A percentile compares a stretch with the other conserved stretches of the same genome.
phyloP scores from a whole-genome alignment of 192 early-diverging fungal species.

The Entrophospora sp. region DNA sequence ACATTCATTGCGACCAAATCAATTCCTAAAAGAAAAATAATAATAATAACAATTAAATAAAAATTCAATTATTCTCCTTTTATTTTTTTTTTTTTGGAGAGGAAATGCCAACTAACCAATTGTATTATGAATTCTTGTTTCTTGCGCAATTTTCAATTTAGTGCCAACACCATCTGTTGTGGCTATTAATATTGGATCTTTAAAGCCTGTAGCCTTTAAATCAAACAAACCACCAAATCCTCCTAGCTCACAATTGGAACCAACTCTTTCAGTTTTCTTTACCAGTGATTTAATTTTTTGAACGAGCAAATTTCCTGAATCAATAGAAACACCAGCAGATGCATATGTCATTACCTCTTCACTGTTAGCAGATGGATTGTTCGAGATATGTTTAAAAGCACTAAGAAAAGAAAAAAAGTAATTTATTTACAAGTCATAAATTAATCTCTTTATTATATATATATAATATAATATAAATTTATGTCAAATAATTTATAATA shows the following conservation, averaged over 20 bases:
- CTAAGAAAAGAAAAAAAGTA: slow-evolving; percentile 2
- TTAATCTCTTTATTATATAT: neutral
- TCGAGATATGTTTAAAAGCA: slow-evolving; percentile 35
- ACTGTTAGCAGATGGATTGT: slow-evolving; percentile 27
- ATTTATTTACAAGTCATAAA: neutral
- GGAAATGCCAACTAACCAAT: no score
- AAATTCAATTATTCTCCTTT: no score
- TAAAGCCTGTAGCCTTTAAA: slow-evolving; percentile 84
- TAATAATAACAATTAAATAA: neutral
- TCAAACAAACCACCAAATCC: slow-evolving; percentile 99
- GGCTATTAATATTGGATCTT: slow-evolving; percentile 90
- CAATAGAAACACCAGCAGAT: slow-evolving; percentile 92
- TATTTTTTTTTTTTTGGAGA: no score
- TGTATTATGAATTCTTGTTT: slow-evolving; percentile 76
- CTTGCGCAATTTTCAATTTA: slow-evolving; percentile 94
- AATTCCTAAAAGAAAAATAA: slow-evolving; percentile 33
- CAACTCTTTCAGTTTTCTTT: slow-evolving; percentile 84
- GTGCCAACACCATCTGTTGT: slow-evolving; percentile 99
- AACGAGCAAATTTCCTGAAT: slow-evolving; percentile 91
- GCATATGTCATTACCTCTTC: slow-evolving; percentile 76
- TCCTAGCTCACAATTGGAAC: slow-evolving; percentile 94
- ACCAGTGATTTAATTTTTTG: slow-evolving; percentile 93
- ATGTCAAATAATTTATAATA: no score
- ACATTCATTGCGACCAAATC: slow-evolving; percentile 99
- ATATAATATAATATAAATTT: neutral